Evolutionary conservation across 2,329 filamentous ascomycete species (phyloP), one percentile per base, ranked within the genome.

Genomic region (Torrubiellomyces zombiae): DNA sequence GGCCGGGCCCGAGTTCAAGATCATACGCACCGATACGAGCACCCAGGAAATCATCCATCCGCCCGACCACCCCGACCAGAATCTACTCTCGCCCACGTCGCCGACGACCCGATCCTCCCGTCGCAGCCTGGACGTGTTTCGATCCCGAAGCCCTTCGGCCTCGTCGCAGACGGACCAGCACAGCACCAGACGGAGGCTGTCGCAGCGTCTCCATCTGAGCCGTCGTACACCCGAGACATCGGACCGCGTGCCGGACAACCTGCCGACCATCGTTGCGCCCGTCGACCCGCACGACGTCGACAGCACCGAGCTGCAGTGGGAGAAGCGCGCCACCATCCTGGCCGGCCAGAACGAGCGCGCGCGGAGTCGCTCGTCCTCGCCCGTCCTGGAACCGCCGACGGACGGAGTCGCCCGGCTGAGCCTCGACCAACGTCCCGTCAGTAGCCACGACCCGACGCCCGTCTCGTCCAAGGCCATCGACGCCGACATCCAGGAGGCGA

Each of bases 401-500:
- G 32, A 39, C 16, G 42, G 39, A 26, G 37, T 48, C 23, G 38
- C 38, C 15, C 34, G 37, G 9, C 31, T 52, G 36, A 44, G 36
- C 19, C 29, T 33, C 16, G 20, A 20, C 35, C n/a, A n/a, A n/a
- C n/a, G n/a, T n/a, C 21, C 31, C 43, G 21, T 33, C 36, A 21
- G 26, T 21, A 26, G 28, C 26, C 31, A 22, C 23, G 34, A 32
- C 34, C 37, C 37, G 13, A 24, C 17, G 12, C 26, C 20, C 7
- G 56, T 67, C 18, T 63, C 58, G 26, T 59, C 57, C 23, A 58
- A 65, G 43, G 51, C 53, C 29, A 63, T 64, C 27, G 69, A 75
- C 44, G 62, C 66, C 30, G 74, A 80, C 49, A 93, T 98, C 30
- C 86, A 94, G 51, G 75, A 91, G 53, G 89, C 89, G n/a, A 98